phyloP scores from a whole-genome alignment of 192 early-diverging fungal genomes.

The Paraglomus brasilianum region DNA sequence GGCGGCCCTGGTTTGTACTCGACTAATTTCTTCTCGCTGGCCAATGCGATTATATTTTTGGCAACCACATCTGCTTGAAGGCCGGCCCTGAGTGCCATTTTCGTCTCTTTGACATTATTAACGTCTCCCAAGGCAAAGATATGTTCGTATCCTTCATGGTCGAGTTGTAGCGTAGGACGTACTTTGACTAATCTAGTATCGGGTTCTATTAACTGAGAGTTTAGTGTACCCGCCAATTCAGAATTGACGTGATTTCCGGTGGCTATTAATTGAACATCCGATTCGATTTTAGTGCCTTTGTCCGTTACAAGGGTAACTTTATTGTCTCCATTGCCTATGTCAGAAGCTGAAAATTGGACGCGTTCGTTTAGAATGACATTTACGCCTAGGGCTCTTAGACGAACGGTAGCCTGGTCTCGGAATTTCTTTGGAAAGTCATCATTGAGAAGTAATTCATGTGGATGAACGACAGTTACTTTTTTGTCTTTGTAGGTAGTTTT shows the following conservation, averaged over 20 bases:
- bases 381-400: conserved; percentile 28
- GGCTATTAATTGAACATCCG: conserved; percentile 38
- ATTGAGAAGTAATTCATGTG: conserved; percentile 35
- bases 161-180: conserved; percentile 38
- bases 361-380: conserved; percentile 32
- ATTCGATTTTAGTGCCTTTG: conserved; percentile 30
- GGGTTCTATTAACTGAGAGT: conserved; percentile 8
- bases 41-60: conserved; percentile 42
- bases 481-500: conserved; percentile 41
- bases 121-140: conserved; percentile 45
- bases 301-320: conserved; percentile 19
- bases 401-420: background rate
- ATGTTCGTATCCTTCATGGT: conserved; percentile 31
- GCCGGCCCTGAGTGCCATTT: conserved; percentile 42
- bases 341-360: conserved; percentile 1
- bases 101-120: conserved; percentile 46
- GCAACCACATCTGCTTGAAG: conserved; percentile 40
- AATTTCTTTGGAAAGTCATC: conserved; percentile 33
- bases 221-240: conserved; percentile 6
- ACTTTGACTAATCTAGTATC: conserved; percentile 33
- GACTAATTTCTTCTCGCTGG: conserved; percentile 37
- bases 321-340: conserved; percentile 11
- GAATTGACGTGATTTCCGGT: conserved; percentile 32
- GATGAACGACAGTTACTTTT: conserved; percentile 47
- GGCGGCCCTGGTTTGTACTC: conserved; percentile 34